Evolutionary conservation across 2,329 filamentous ascomycete species (phyloP), one percentile per base, ranked within the genome.

Genomic region (Paracorniculantispora psalliotae): DNA sequence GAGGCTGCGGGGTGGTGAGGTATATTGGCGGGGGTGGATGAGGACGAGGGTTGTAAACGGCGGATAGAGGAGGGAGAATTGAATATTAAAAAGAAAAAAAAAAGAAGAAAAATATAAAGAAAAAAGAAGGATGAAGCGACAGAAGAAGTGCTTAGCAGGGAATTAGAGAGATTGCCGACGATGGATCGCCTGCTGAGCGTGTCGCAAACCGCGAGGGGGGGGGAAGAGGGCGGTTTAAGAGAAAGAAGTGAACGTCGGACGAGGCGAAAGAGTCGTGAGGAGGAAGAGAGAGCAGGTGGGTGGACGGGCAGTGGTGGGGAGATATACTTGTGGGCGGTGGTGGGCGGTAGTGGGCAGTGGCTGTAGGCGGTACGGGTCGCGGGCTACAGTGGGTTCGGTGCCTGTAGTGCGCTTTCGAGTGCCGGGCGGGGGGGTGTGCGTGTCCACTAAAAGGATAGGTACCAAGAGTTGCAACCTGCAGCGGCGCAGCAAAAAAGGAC

Each of bases 241-340:
- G 65, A 74, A 78, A 80, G 78, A 81, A 81, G 79, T 79, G 77
- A 81, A 81, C 69, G 77, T 74, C 74, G 77, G 80, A 84, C 79
- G 80, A 80, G 73, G 76, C 35, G 52, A 55, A n/a, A n/a, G 75
- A 75, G 74, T 84, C 80, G 81, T 83, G 78, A 79, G 72, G 78
- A 80, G 71, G 72, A 70, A 75, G 70, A 75, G 61, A 63, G 61
- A 65, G 62, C 59, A 62, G 72, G 75, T 71, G 73, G 67, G 74
- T 72, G 72, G 72, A 75, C 72, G 68, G 69, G 69, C 65, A 39
- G 30, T 13, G 53, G 53, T 56, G 64, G 66, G 67, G 69, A 71
- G 73, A 73, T 76, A 77, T 77, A 77, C 28, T 28, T 19, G 50
- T 19, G 25, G 75, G 75, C 77, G 77, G 74, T 77, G 17, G 41